Percentiles rank a stretch among this genome's conserved stretches.
Conservation (phyloP, 2,329 filamentous ascomycete genomes). For the Fusarium albosuccineum region DNA sequence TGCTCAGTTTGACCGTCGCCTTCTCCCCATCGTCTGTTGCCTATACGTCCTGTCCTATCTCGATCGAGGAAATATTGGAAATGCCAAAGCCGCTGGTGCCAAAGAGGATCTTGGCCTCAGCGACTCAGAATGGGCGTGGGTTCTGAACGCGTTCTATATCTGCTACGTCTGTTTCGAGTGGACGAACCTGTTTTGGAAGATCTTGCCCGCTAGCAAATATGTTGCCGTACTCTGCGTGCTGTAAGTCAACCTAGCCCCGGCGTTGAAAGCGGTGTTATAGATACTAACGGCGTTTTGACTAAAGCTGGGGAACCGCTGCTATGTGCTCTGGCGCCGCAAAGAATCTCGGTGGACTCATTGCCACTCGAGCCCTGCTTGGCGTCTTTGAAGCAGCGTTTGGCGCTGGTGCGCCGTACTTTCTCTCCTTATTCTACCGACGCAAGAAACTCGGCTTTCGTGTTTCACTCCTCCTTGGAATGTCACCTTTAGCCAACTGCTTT, state of each 20-base stretch:
- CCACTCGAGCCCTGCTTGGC: constrained; percentile 21
- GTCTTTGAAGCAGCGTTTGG: constrained; percentile 31
- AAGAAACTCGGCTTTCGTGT: constrained; percentile 27
- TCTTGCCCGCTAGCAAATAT: constrained; percentile 24
- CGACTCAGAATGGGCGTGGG: constrained; percentile 24
- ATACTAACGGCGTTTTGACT: background rate
- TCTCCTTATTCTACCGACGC: constrained; percentile 24
- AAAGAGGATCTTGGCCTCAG: constrained; percentile 20
- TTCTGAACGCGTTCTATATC: constrained; percentile 32
- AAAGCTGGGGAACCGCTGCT: constrained; percentile 29
- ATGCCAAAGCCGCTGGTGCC: constrained; percentile 28
- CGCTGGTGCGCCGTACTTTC: constrained; percentile 28
- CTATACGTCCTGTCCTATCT: constrained; percentile 33
- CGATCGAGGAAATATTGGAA: constrained; percentile 30
- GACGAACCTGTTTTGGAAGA: constrained; percentile 32
- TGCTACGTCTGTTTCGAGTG: constrained; percentile 29
- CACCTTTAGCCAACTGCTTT: constrained; percentile 27
- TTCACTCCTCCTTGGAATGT: constrained; percentile 27
- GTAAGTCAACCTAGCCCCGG: constrained; percentile 1
- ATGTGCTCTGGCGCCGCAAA: constrained; percentile 28
- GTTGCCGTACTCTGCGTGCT: constrained; percentile 21
- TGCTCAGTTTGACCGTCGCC: constrained; percentile 20
- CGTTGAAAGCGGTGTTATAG: background rate
- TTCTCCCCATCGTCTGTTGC: constrained; percentile 26
- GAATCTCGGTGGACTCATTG: constrained; percentile 18